Conservation (phyloP, 148 eudicot genomes). For the Amaranthus cruentus region DNA sequence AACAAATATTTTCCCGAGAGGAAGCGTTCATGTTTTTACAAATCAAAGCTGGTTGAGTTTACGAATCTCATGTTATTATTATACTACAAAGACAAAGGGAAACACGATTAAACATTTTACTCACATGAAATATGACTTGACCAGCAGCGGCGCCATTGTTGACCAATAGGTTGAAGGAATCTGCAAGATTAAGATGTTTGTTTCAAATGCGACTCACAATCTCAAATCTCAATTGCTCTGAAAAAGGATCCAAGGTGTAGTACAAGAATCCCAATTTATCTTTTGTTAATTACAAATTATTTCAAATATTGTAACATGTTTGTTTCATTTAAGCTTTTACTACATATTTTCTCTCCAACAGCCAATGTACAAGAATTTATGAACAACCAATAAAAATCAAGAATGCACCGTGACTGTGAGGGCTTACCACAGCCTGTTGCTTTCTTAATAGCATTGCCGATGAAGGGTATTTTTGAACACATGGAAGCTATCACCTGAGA, state of each 20-base stretch:
- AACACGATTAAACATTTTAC: constrained; percentile 14
- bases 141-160: constrained; percentile 96
- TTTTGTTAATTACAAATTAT: no score
- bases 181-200: constrained; percentile 35
- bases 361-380: background rate
- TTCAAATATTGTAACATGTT: no score
- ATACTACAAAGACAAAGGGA: background rate
- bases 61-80: background rate
- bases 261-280: no score
- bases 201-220: background rate
- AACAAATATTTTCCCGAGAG: background rate
- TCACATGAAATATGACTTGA: constrained; percentile 93
- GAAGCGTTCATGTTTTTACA: background rate
- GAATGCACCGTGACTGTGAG: constrained; percentile 11
- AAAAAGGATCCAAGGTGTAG: background rate
- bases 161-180: constrained; percentile 94
- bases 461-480: constrained; percentile 86
- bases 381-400: background rate
- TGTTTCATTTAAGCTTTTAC: no score
- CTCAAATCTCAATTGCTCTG: no score
- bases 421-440: constrained; percentile 84
- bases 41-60: background rate
- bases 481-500: constrained; percentile 81
- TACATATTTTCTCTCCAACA: no score
- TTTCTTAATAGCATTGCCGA: constrained; percentile 87